Evolutionary conservation across 2,329 filamentous ascomycete species (phyloP), one percentile per base, ranked within the genome.

Genomic region (Calonectria henricotiae): DNA sequence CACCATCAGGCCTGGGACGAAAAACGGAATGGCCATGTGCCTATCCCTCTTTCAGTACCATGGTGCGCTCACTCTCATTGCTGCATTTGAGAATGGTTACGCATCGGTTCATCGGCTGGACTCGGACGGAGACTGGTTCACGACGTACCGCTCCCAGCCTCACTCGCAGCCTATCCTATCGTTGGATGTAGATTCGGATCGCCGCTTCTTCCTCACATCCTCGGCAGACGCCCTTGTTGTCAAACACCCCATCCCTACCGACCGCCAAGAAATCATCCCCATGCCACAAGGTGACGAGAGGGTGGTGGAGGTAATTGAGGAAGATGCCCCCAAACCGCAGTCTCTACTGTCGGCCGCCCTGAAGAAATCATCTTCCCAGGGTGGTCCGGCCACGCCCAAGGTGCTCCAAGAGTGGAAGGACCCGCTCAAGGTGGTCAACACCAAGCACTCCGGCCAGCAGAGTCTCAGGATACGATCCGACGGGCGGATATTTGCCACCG

Each of bases 401-500:
- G 71, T 65, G 15, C 64, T 75, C 23, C 73, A 81, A 32, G 75
- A 77, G 4, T 83, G 82, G 79, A 83, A 82, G 12, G 78, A 87
- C 64, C 88, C 92, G 0, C 77, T 92, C 62, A 93, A 92, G 76
- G 81, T 83, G 0, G 73, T 91, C 51, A 91, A 96, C 75, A 98
- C 96, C 1, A 96, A 93, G 78, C 96, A 98, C 80, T 89, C 95
- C 0, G 96, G 96, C 1, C 96, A 98, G 80, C 96, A 99, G 81
- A 90, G 91, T 12, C 83, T 99, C 7, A 85, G 83, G 4, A 87
- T 98, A 27, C 90, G 96, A 15, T 92, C 90, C 1, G 96, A 99
- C 80, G 93, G 91, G 3, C 92, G 89, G 73, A 88, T 99, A 4
- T 93, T 98, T 73, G 94, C 93, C 3, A 98, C 96, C 0, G 96